These are phyloP conservation scores for Blastocystis sp. DNA, from an alignment of 352 stramenopile genomes.

Conservation along the genomic window DNA sequence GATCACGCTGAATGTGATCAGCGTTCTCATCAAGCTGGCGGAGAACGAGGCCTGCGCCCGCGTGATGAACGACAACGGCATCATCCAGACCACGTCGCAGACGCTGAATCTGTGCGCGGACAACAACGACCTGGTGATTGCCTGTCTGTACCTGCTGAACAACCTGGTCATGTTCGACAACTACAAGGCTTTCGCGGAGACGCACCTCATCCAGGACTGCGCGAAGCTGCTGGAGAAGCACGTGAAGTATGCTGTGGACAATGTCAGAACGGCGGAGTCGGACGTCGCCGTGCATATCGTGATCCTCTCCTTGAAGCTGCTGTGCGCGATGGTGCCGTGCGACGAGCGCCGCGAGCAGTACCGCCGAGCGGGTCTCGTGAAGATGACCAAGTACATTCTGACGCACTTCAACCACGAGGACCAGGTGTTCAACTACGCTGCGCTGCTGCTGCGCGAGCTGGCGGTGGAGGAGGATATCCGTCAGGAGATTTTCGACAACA, in stretches of 20 bases:
- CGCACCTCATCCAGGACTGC: slow-evolving; percentile 17
- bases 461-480: slow-evolving; percentile 44
- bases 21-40: slow-evolving; percentile 52
- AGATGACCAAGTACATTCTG: slow-evolving; percentile 58
- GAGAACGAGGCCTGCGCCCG: slow-evolving; percentile 41
- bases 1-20: slow-evolving; percentile 57
- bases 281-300: slow-evolving; percentile 22
- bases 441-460: slow-evolving; percentile 38
- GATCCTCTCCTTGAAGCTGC: slow-evolving; percentile 38
- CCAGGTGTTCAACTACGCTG: slow-evolving; percentile 51
- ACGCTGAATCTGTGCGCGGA: slow-evolving; percentile 18
- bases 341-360: slow-evolving; percentile 24
- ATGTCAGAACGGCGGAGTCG: not conserved
- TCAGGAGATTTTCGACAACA: slow-evolving; percentile 59
- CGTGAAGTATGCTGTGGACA: slow-evolving; percentile 22
- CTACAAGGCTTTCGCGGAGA: slow-evolving; percentile 52
- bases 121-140: slow-evolving; percentile 21
- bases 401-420: slow-evolving; percentile 36
- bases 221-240: slow-evolving; percentile 40
- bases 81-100: slow-evolving; percentile 51
- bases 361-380: slow-evolving; percentile 23
- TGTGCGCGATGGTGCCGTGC: slow-evolving; percentile 23
- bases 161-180: slow-evolving; percentile 17
- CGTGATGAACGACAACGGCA: slow-evolving; percentile 42
- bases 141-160: slow-evolving; percentile 47